A percentile compares a stretch with the other conserved stretches of the same genome.
These are phyloP conservation scores for Saturnispora gosingensis DNA, from an alignment of 805 yeast species.

Conservation along the genomic window DNA sequence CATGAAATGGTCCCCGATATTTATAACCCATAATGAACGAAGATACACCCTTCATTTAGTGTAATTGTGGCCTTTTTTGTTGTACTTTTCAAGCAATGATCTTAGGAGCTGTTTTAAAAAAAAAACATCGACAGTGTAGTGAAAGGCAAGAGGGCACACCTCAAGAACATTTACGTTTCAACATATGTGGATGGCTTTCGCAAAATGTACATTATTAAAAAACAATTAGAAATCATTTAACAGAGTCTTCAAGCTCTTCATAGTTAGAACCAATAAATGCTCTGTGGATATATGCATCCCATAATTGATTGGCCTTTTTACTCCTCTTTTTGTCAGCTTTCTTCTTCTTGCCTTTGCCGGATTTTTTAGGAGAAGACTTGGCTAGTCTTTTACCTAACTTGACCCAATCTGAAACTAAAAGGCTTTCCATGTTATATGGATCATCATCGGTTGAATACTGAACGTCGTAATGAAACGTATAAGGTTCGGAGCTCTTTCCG, in stretches of 20 bases:
- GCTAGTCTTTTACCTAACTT: conserved; percentile 46
- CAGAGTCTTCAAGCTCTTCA: conserved; percentile 31
- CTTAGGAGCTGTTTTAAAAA: background rate
- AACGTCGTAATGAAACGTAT: conserved; percentile 46
- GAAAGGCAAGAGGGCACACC: background rate
- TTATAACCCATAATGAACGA: background rate
- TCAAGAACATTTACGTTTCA: background rate
- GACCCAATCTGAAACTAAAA: conserved; percentile 58
- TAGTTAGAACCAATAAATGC: conserved; percentile 62
- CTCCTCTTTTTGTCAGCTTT: conserved; percentile 3
- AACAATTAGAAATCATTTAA: background rate
- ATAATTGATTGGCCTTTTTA: conserved; percentile 30
- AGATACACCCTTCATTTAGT: background rate
- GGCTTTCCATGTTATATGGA: conserved; percentile 41
- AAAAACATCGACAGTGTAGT: background rate
- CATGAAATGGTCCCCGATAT: background rate
- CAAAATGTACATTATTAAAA: background rate
- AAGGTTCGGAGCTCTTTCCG: conserved; percentile 29
- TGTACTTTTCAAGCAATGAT: background rate
- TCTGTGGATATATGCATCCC: conserved; percentile 48
- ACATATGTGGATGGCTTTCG: background rate
- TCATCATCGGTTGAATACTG: conserved; percentile 64
- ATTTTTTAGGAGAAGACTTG: conserved; percentile 26
- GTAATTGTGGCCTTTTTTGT: background rate
- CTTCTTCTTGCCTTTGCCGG: conserved; percentile 4